Evolutionary conservation across 108 stramenopile species (phyloP), one percentile per base, ranked within the genome.

Genomic region (Nitzschia putrida): DNA sequence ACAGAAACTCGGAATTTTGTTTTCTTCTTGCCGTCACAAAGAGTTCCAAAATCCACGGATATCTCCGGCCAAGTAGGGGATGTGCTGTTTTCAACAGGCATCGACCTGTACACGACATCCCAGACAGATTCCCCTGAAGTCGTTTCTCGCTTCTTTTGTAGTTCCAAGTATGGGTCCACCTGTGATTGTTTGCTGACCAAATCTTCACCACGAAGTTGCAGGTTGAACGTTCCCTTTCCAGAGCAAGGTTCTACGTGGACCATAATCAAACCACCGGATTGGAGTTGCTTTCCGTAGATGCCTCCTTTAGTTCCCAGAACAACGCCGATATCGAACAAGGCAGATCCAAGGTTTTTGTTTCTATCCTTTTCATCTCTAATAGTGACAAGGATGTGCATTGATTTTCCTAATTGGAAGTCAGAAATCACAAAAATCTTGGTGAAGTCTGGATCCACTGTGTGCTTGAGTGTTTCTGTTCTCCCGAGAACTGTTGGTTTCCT

Each of bases 131-230:
- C 85, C 29, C 76, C 73, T 7, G 78, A 72, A 8, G 75, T 75
- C 53, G 67, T 13, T 87, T 73, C 24, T 71, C 65, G n/a, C 73
- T 80, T 14, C 85, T 70, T 8, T 53, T 51, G 8, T 86, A 23
- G 41, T 86, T 84, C 43, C 77, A 85, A 44, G 90, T 89, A 24
- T 89, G 92, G 81, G 88, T 88, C 20, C 78, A 83, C 54, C 84
- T 89, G 34, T 76, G 69, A 26, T 87, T 75, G 25, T 85, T 68
- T 81, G 64, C 87, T 93, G 54, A 83, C 84, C 45, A 93, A 80
- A 14, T 89, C 85, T 59, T 60, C 61, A 10, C 88, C 92, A 11
- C 52, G 49, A 61, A 93, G 50, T 43, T 73, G 41, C n/a, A 83
- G 38, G 0, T 68, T 66, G n/a, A 83, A 50, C 24, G 67, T 24